A percentile compares a stretch with the other conserved stretches of the same genome.
Conservation (phyloP, 208 protist species). For the Leishmania amazonensis region DNA sequence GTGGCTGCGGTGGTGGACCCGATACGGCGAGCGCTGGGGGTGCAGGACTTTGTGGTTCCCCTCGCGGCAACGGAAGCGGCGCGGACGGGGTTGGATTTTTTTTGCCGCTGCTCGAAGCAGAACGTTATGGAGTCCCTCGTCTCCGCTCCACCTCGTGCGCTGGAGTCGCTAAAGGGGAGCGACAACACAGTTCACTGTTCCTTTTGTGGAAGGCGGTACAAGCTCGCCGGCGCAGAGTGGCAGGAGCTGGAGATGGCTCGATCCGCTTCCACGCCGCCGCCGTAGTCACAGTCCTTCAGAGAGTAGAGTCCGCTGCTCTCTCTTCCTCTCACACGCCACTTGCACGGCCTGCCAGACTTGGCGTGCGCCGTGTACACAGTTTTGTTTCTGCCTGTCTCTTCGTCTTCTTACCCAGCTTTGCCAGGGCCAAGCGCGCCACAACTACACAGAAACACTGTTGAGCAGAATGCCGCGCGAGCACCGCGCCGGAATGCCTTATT, state of each 20-base stretch:
- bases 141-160: conserved; percentile 14
- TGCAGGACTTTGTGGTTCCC: conserved; percentile 28
- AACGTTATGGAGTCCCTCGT: conserved; percentile 44
- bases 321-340: background rate
- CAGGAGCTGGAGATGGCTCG: conserved; percentile 27
- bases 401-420: background rate
- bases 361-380: background rate
- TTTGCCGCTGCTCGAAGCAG: conserved; percentile 74
- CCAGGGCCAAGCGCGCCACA: background rate
- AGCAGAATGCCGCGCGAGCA: background rate
- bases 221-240: conserved; percentile 42
- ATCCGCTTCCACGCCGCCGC: background rate
- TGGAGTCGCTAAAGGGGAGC: conserved; percentile 17
- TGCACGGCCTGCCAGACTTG: background rate
- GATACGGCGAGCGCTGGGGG: conserved; percentile 39
- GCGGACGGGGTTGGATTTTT: conserved; percentile 77
- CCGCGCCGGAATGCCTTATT: background rate
- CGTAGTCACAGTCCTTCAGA: background rate
- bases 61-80: conserved; percentile 36
- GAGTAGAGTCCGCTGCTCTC: background rate
- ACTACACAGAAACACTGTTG: background rate
- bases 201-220: conserved; percentile 49
- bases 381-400: background rate
- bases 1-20: conserved; percentile 55
- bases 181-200: conserved; percentile 31